Evolutionary conservation across 805 yeast genomes (phyloP), one percentile per base, ranked within the genome.

Genomic region (Cyberlindnera subsufficiens): DNA sequence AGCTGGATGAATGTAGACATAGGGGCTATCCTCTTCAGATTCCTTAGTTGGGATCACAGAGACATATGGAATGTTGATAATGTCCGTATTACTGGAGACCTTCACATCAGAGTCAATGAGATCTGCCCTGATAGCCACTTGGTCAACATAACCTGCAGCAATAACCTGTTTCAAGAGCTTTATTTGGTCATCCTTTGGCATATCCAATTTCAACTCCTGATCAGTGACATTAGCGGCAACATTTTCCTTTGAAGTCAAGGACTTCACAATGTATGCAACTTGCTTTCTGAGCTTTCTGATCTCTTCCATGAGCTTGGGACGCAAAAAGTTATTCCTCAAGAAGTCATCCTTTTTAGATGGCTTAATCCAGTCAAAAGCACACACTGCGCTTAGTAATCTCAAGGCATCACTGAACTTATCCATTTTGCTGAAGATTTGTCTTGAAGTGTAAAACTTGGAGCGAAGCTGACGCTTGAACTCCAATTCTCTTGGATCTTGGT

Each of bases 141-240:
- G 95, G 61, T 93, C 99, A 32, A 93, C 72, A 55, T 86, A 93
- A 0, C 98, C 99, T 0, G 97, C 82, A 6, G 96, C 77, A 4
- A 91, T 71, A 80, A 93, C 90, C 64, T 93, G 99, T 56, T 88
- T 90, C 48, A 93, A 63, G 0, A 93, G 84, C 41, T 78, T 74
- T 5, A 88, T 59, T 64, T 93, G 99, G 6, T 64, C 58, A 31
- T 77, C 75, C 8, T 73, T 65, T 1, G 97, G 97, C 6, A 84
- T 76, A 0, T 70, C 75, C n/a, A 86, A 64, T 56, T 71, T 78
- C 52, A 78, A 50, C 13, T 74, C 77, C 10, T 62, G 60, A 9
- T 62, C 68, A 4, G 55, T 64, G 6, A 69, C 68, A 3, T 66
- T 58, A 1, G 65, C 67, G 1, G 85, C 87, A 47, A 82, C 71